Conservation (phyloP, 1,139 yeast species). For the Debaryomycetaceae sp. region DNA sequence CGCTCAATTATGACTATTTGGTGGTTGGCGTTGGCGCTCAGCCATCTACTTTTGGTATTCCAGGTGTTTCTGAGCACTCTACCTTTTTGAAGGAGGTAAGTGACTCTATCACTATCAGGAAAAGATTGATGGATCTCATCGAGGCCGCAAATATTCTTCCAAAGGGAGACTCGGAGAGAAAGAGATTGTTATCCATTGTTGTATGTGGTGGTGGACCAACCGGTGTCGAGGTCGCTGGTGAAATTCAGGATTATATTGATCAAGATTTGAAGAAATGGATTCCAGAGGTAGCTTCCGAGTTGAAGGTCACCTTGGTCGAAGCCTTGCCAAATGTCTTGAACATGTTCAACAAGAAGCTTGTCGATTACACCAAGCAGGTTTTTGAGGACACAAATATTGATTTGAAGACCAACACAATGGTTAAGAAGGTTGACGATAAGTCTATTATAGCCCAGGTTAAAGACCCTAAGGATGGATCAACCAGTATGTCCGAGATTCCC, state of each 20-base stretch:
- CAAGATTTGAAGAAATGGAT: constrained; percentile 88
- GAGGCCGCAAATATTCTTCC: constrained; percentile 82
- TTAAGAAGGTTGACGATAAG: constrained; percentile 73
- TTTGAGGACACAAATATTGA: constrained; percentile 77
- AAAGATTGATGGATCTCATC: constrained; percentile 72
- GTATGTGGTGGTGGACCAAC: constrained; percentile 98
- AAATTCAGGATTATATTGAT: constrained; percentile 88
- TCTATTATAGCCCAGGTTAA: constrained; percentile 70
- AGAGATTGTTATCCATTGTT: constrained; percentile 75
- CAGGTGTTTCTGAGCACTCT: constrained; percentile 88
- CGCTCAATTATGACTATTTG: constrained; percentile 68
- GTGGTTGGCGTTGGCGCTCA: constrained; percentile 92
- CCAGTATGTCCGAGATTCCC: constrained; percentile 63
- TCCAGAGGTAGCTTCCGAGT: constrained; percentile 79
- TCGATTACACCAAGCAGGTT: constrained; percentile 79
- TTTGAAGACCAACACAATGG: constrained; percentile 80
- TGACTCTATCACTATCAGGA: constrained; percentile 76
- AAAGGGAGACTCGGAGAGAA: constrained; percentile 71
- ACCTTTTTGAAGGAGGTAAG: constrained; percentile 82
- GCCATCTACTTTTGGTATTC: constrained; percentile 89
- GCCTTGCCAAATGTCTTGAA: constrained; percentile 89
- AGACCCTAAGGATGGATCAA: constrained; percentile 56
- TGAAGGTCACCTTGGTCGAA: constrained; percentile 81
- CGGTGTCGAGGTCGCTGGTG: constrained; percentile 96
- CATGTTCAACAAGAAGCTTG: constrained; percentile 80